Conservation (phyloP, 805 yeast species). For the Tetrapisispora taiwanensis region DNA sequence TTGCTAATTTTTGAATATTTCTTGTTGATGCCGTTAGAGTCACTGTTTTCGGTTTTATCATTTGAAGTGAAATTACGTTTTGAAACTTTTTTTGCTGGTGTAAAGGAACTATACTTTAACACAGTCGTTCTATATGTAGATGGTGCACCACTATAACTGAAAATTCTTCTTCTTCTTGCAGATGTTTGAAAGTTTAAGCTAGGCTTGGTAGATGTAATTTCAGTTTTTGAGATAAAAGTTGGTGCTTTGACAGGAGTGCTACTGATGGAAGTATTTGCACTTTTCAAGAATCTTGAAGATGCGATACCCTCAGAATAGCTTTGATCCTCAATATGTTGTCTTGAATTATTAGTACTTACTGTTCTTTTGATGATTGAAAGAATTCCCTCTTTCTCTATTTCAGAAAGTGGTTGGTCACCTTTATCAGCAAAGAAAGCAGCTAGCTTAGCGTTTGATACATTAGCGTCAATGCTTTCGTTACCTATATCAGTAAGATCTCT, state of each 20-base stretch:
- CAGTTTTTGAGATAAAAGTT: constrained; percentile 30
- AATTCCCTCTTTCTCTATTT: constrained; percentile 76
- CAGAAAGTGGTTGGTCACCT: constrained; percentile 66
- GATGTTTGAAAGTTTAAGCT: constrained; percentile 13
- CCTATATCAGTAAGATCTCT: background rate
- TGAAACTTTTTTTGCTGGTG: background rate
- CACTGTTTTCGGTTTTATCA: background rate
- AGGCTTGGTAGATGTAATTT: constrained; percentile 12
- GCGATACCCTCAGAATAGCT: background rate
- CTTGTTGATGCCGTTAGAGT: background rate
- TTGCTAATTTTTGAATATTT: constrained; percentile 28
- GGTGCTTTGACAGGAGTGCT: constrained; percentile 22
- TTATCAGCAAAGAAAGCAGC: constrained; percentile 63
- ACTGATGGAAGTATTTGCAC: constrained; percentile 6
- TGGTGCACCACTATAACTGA: constrained; percentile 31
- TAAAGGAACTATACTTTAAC: constrained; percentile 20
- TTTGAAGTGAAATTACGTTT: background rate
- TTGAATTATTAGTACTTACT: background rate
- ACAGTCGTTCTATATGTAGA: constrained; percentile 32
- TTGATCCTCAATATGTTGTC: background rate
- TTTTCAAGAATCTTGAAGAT: constrained; percentile 8
- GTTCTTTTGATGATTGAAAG: constrained; percentile 39
- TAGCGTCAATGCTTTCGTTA: constrained; percentile 10
- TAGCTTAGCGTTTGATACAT: constrained; percentile 47
- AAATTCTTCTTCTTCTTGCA: constrained; percentile 26